Evolutionary conservation across 306 rosid genomes (phyloP), one percentile per base, ranked within the genome.

Genomic region (Quercus mongolica): DNA sequence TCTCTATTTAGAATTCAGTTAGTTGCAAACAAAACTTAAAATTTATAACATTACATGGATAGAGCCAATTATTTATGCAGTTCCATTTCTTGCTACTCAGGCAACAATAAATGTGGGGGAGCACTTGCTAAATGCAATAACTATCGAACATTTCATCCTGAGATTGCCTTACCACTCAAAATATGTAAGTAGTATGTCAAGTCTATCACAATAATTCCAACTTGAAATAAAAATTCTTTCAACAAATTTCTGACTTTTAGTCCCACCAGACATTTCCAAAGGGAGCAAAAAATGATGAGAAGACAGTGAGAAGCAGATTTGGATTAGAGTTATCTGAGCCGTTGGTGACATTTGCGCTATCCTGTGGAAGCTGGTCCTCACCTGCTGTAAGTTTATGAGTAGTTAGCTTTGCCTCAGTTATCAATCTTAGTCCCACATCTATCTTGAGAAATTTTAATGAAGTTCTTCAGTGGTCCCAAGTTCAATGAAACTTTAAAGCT

Each of bases 341-440:
- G 5, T 81, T 95, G 69, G 97, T 95, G 31, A 95, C 99, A 71
- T 95, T 90, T 80, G 99, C 99, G 49, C 93, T 95, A 51, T 95
- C 97, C 74, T 85, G 94, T 87, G 99, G 99, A 81, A 95, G 98
- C 79, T 93, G 97, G 98, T 95, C 99, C 73, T 95, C 99, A 79
- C 99, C 99, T 51, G 93, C 93, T 74, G 99, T 95, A 93, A 90
- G 98, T 90, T 81, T 63, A 58, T 77, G 18, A 64, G 31, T 68
- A 56, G 46, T 52, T 59, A 56, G 65, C 58, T 20, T 67, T 68
- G 59, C 67, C 31, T 49, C 21, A 33, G 19, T 18, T 35, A 35
- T 31, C 26, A n/a, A 19, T 23, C 52, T 10, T 68, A 19, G 9
- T 9, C 72, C 72, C 54, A 18, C 51, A 35, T 67, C 52, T 23